Evolutionary conservation across 495 filamentous ascomycete species (phyloP).

Genomic region (Tuber microsphaerosporum): DNA sequence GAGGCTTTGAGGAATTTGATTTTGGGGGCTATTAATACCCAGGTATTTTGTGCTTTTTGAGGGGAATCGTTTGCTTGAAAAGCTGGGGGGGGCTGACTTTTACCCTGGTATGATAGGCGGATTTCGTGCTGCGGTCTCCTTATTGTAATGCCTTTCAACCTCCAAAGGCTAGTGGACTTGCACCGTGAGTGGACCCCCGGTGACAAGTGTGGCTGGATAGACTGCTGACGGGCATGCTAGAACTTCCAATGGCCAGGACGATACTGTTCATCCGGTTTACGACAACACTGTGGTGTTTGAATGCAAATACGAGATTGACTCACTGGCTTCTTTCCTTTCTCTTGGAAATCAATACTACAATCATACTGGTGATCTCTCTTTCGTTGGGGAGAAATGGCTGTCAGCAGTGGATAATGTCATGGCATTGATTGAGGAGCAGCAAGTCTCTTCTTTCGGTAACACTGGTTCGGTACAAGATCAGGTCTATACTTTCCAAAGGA

Average conservation of each 20-base stretch:
- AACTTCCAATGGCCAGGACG: slow-evolving; percentile 66
- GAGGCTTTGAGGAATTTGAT: slow-evolving; percentile 67
- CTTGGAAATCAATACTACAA: slow-evolving; percentile 79
- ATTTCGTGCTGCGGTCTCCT: slow-evolving; percentile 87
- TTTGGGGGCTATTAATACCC: slow-evolving; percentile 91
- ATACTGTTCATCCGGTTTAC: slow-evolving; percentile 77
- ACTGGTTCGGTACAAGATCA: slow-evolving; percentile 57
- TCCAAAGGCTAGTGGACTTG: slow-evolving; percentile 68
- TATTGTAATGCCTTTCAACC: slow-evolving; percentile 99
- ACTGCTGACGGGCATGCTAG: slow-evolving; percentile 18
- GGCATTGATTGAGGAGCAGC: slow-evolving; percentile 67
- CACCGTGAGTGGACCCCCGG: slow-evolving; percentile 42
- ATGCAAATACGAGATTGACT: slow-evolving; percentile 98
- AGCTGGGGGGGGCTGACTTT: slow-evolving; percentile 9
- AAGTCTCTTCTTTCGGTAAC: slow-evolving; percentile 67
- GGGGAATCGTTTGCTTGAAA: background rate
- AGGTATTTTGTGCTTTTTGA: slow-evolving; percentile 44
- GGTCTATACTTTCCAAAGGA: slow-evolving; percentile 73
- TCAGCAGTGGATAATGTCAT: slow-evolving; percentile 68
- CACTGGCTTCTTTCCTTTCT: slow-evolving; percentile 81
- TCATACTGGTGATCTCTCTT: slow-evolving; percentile 67
- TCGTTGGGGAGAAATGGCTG: slow-evolving; percentile 73
- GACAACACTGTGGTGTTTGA: slow-evolving; percentile 83
- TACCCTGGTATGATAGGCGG: slow-evolving; percentile 45
- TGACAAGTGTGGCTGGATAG: background rate